Evolutionary conservation across 306 rosid genomes (phyloP).

Genomic region (Cyclanthera cordifolia): DNA sequence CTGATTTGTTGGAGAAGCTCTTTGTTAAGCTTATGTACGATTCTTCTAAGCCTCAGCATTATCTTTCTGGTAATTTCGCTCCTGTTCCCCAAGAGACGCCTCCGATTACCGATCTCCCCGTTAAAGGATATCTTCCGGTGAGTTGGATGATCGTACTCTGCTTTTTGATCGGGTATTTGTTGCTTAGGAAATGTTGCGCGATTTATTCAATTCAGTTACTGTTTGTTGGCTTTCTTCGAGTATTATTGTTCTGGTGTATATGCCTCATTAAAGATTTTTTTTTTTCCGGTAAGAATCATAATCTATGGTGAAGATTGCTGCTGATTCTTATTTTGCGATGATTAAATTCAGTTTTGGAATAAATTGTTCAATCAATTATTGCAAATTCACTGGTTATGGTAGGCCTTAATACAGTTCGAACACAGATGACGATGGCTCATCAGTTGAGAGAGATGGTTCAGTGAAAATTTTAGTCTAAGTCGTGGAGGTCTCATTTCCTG

Average conservation of each 20-base stretch:
- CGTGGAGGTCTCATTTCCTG: background rate
- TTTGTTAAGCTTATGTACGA: slow-evolving; percentile 56
- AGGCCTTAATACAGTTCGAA: background rate
- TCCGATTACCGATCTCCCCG: slow-evolving; percentile 48
- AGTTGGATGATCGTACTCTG: slow-evolving; percentile 11
- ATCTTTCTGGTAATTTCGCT: slow-evolving; percentile 69
- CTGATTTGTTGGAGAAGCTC: slow-evolving; percentile 60
- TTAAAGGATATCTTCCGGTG: slow-evolving; percentile 71
- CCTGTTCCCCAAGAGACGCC: slow-evolving; percentile 75
- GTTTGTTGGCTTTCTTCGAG: background rate
- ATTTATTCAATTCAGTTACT: background rate
- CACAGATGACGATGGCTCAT: background rate
- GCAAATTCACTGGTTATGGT: background rate
- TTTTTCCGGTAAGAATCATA: background rate
- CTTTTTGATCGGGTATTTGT: background rate
- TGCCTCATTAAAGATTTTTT: background rate
- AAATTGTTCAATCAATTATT: background rate
- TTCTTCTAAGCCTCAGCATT: slow-evolving; percentile 49
- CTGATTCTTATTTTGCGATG: background rate
- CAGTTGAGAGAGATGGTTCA: background rate
- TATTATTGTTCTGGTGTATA: background rate
- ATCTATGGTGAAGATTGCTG: background rate
- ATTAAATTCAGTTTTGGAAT: background rate
- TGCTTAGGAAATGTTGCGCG: background rate
- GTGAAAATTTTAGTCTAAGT: background rate